Evolutionary conservation across 164 flowering plant genomes (phyloP), one percentile per base, ranked within the genome.

Genomic region (Umbilicus rupestris): DNA sequence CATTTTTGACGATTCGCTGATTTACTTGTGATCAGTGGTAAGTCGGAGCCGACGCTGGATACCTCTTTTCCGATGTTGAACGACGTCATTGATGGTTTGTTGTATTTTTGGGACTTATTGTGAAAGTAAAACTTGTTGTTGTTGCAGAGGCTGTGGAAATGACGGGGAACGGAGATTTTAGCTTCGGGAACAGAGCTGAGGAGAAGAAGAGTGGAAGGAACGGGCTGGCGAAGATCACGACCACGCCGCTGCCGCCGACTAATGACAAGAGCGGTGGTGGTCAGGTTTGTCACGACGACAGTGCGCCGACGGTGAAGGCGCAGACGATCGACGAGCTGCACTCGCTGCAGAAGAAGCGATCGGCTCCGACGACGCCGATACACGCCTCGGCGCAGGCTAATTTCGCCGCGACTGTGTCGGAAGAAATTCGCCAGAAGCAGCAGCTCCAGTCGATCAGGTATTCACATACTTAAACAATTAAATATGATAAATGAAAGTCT

Each of bases 361-460:
- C 90, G 0, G 82, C 89, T 9, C 99, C 99, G 0, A 83, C 81
- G n/a, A 87, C 95, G 3, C 99, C 99, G 0, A 73, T 75, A 29
- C 74, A 74, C 6, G 86, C 78, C 9, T 16, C 76, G 7, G 20
- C 76, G 12, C 76, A 69, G 57, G 85, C 74, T 16, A 62, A 81
- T 37, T 76, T 80, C 39, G 58, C 82, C 15, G 29, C 73, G 2
- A 0, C 59, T 52, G 59, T 84, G 12, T 76, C 96, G 20, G 92
- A 94, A 47, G 95, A 83, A 17, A 88, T 86, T 0, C 92, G 99
- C 73, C 83, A 83, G 15, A 80, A 79, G 44, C 92, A 77, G 73
- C 97, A 91, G 72, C 93, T 94, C n/a, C 96, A 94, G 74, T 94
- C 99, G 64, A 94, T 94, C 79, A 94, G 99, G 97, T 90, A 72